phyloP scores from a whole-genome alignment of 108 stramenopile genomes.

The Discostella pseudostelligera region DNA sequence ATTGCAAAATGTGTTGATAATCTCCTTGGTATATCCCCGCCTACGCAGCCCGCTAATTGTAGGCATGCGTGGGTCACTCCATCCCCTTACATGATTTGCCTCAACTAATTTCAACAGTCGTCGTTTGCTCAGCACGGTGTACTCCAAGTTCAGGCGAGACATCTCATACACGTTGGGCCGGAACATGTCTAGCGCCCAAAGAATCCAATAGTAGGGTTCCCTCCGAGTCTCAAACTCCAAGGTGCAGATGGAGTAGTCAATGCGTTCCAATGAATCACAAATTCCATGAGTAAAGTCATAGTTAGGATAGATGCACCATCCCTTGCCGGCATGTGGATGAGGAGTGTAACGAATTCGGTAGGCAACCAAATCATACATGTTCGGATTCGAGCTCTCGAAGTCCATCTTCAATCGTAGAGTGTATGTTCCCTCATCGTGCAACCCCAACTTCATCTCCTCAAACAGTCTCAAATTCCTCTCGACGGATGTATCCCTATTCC shows the following conservation, averaged over 20 bases:
- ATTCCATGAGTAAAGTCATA: slow-evolving; percentile 99
- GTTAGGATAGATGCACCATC: slow-evolving; percentile 98
- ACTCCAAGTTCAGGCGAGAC: slow-evolving; percentile 90
- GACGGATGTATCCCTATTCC: slow-evolving; percentile 85
- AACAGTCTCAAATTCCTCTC: slow-evolving; percentile 91
- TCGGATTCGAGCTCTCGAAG: slow-evolving; percentile 91
- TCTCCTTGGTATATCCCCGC: slow-evolving; percentile 93
- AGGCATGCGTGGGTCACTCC: slow-evolving; percentile 99
- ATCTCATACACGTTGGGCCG: slow-evolving; percentile 93
- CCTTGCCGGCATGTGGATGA: slow-evolving; percentile 95
- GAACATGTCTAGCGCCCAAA: slow-evolving; percentile 95
- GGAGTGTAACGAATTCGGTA: slow-evolving; percentile 95
- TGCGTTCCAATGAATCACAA: slow-evolving; percentile 95
- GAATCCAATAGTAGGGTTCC: slow-evolving; percentile 98
- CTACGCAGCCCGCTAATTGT: slow-evolving; percentile 93
- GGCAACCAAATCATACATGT: slow-evolving; percentile 95
- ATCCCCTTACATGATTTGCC: slow-evolving; percentile 76
- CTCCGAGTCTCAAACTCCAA: slow-evolving; percentile 98
- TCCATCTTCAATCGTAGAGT: slow-evolving; percentile 98
- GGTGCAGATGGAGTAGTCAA: slow-evolving; percentile 99
- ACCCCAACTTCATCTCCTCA: slow-evolving; percentile 90
- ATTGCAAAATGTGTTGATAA: slow-evolving; percentile 93
- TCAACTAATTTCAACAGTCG: slow-evolving; percentile 93
- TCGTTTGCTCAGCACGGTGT: slow-evolving; percentile 96
- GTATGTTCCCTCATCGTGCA: slow-evolving; percentile 89